Percentiles rank a stretch among this genome's conserved stretches.
phyloP scores from a whole-genome alignment of 441 rosid genomes.

The Geranium incanum region DNA sequence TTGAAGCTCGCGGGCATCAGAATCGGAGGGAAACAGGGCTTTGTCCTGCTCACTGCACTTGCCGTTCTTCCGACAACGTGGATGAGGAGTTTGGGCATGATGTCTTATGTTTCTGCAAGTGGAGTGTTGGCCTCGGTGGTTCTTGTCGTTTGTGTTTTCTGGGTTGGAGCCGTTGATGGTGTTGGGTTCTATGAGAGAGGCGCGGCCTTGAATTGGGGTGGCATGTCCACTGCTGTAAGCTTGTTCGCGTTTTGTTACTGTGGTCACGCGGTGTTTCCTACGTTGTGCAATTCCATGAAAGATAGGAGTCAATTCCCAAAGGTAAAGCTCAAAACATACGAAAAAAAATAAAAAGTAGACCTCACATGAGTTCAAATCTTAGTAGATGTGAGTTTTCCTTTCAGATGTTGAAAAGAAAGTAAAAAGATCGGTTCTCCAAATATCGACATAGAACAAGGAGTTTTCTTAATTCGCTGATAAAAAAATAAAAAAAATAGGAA shows the following conservation, averaged over 20 bases:
- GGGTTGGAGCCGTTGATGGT: constrained; percentile 46
- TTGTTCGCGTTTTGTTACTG: constrained; percentile 51
- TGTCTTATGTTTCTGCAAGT: constrained; percentile 53
- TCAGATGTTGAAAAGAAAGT: too few relatives aligned
- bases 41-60: constrained; percentile 42
- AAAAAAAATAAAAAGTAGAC: too few relatives aligned
- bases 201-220: constrained; percentile 35
- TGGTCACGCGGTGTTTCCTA: constrained; percentile 64
- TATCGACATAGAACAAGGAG: too few relatives aligned
- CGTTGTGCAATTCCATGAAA: constrained; percentile 61
- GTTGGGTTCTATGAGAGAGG: constrained; percentile 46
- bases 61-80: constrained; percentile 56
- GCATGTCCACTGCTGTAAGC: constrained; percentile 52
- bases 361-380: too few relatives aligned
- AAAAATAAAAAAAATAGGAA: too few relatives aligned
- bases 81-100: constrained; percentile 45
- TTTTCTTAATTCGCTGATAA: too few relatives aligned
- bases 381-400: too few relatives aligned
- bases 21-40: constrained; percentile 45
- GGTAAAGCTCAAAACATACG: constrained; percentile 25
- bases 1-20: constrained; percentile 30
- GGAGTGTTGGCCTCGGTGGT: constrained; percentile 50
- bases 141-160: constrained; percentile 40
- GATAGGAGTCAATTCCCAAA: constrained; percentile 51
- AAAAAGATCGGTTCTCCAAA: too few relatives aligned